Evolutionary conservation across 148 eudicot genomes (phyloP).

Genomic region (Chenopodium suecicum): DNA sequence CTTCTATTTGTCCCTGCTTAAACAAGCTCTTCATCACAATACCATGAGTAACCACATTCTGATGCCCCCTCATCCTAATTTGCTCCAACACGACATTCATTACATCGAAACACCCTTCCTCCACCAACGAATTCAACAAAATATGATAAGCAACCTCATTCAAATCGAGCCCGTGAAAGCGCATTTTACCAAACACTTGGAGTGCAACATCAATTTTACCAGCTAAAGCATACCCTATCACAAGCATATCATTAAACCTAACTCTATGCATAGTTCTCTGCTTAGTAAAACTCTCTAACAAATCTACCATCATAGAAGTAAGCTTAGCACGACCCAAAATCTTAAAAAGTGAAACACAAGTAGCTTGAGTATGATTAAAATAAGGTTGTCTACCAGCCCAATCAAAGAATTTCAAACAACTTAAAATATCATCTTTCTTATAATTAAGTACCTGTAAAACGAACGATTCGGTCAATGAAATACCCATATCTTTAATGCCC

Average conservation of each 20-base stretch:
- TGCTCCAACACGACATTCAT: constrained; percentile 50
- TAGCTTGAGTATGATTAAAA: constrained; percentile 53
- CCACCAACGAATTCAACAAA: constrained; percentile 65
- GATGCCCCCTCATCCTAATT: constrained; percentile 48
- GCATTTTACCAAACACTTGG: constrained; percentile 69
- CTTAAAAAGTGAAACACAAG: constrained; percentile 63
- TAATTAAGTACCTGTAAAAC: constrained; percentile 53
- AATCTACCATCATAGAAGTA: constrained; percentile 50
- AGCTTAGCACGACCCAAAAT: constrained; percentile 49
- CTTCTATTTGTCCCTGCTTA: constrained; percentile 48
- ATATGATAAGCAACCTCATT: constrained; percentile 57
- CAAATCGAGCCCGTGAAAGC: constrained; percentile 66
- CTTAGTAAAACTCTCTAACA: constrained; percentile 39
- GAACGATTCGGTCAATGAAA: constrained; percentile 39
- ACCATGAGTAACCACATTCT: constrained; percentile 43
- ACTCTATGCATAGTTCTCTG: constrained; percentile 21
- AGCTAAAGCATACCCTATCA: constrained; percentile 81
- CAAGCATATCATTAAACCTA: constrained; percentile 50
- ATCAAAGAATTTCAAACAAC: constrained; percentile 80
- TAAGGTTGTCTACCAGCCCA: constrained; percentile 76
- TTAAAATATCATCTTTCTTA: constrained; percentile 41
- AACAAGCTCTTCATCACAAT: constrained; percentile 62
- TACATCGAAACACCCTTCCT: constrained; percentile 49
- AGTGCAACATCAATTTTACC: constrained; percentile 75
- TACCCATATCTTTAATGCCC: constrained; percentile 31